Conservation (phyloP, 208 protist genomes). For the Porcisia hertigi region DNA sequence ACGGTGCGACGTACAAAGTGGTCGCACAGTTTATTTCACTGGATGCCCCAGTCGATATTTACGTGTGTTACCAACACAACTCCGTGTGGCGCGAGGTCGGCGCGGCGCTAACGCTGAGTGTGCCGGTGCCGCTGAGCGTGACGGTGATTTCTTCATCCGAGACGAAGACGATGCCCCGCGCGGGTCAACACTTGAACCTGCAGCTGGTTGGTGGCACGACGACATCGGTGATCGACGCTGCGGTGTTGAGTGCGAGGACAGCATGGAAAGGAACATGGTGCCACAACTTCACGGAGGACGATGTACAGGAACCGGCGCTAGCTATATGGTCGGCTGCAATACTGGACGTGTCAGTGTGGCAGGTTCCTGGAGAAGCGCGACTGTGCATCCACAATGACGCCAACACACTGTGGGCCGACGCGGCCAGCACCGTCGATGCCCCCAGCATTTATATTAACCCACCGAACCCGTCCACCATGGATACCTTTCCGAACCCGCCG, state of each 20-base stretch:
- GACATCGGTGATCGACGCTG: constrained; percentile 12
- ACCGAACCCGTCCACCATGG: constrained; percentile 67
- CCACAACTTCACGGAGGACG: constrained; percentile 72
- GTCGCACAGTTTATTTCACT: constrained; percentile 66
- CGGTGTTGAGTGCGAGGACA: constrained; percentile 49
- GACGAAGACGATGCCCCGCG: constrained; percentile 47
- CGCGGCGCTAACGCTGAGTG: constrained; percentile 30
- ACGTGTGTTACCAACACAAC: constrained; percentile 68
- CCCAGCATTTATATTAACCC: constrained; percentile 40
- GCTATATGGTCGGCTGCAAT: constrained; percentile 36
- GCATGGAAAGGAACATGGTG: constrained; percentile 76
- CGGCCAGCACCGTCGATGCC: constrained; percentile 42
- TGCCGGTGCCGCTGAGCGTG: constrained; percentile 39
- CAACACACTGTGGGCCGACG: constrained; percentile 60
- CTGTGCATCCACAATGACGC: constrained; percentile 53
- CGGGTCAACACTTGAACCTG: constrained; percentile 75
- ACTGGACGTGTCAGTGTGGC: constrained; percentile 75
- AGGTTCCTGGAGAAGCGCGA: constrained; percentile 48
- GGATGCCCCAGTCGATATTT: constrained; percentile 26
- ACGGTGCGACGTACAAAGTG: constrained; percentile 47
- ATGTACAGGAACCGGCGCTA: constrained; percentile 66
- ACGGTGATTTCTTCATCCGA: constrained; percentile 32
- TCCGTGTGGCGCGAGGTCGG: constrained; percentile 72
- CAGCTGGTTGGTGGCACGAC: constrained; percentile 28
- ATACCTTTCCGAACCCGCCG: constrained; percentile 56